Evolutionary conservation across 345 rosid species (phyloP).

Genomic region (Eutrema japonicum): DNA sequence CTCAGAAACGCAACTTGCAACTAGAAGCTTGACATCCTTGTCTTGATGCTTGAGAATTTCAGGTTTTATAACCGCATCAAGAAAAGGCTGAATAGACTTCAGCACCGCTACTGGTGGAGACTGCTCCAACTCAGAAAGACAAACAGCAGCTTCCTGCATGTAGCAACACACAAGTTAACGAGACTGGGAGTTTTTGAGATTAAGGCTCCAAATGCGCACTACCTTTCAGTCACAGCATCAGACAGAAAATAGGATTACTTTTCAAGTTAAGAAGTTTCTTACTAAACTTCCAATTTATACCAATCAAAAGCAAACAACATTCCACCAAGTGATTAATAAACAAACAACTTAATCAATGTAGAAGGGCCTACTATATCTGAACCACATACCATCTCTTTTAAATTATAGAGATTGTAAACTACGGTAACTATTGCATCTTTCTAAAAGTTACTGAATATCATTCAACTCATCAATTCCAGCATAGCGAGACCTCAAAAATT

Average conservation of each 20-base stretch:
- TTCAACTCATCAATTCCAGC: background rate
- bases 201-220: constrained; percentile 2
- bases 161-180: constrained; percentile 30
- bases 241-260: background rate
- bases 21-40: constrained; percentile 89
- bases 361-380: background rate
- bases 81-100: constrained; percentile 82
- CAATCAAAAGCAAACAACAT: constrained; percentile 27
- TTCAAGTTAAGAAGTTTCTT: constrained; percentile 8
- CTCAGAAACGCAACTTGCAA: constrained; percentile 96
- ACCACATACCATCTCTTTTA: too few relatives aligned
- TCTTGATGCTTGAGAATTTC: constrained; percentile 89
- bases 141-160: constrained; percentile 83
- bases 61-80: constrained; percentile 78
- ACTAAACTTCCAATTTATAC: constrained; percentile 21
- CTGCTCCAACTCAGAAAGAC: constrained; percentile 88
- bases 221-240: constrained; percentile 3
- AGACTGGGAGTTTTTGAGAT: background rate
- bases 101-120: constrained; percentile 68
- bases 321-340: constrained; percentile 25
- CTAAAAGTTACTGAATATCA: constrained; percentile 3
- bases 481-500: background rate
- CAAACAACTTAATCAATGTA: constrained; percentile 12
- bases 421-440: background rate
- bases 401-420: background rate